Conservation (phyloP, 805 yeast genomes). For the Hanseniaspora occidentalis region DNA sequence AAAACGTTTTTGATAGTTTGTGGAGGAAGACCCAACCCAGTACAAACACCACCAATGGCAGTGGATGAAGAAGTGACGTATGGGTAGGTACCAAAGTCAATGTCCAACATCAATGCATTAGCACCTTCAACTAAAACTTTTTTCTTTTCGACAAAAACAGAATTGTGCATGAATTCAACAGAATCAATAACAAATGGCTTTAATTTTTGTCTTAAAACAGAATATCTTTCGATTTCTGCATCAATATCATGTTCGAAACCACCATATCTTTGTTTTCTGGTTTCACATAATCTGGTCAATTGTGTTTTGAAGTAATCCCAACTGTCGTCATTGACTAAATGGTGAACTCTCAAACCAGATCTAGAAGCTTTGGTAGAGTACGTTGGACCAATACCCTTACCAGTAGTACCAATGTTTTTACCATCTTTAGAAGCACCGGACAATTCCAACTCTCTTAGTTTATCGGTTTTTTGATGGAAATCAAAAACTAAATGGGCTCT, state of each 20-base stretch:
- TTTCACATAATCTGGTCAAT: constrained; percentile 62
- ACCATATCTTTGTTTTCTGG: constrained; percentile 86
- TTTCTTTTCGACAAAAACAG: constrained; percentile 55
- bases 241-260: constrained; percentile 80
- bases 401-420: constrained; percentile 94
- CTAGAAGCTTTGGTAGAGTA: constrained; percentile 94
- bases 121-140: constrained; percentile 95
- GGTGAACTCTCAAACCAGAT: constrained; percentile 95
- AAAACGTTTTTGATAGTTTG: constrained; percentile 62
- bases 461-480: constrained; percentile 96
- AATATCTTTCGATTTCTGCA: constrained; percentile 67
- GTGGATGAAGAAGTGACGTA: constrained; percentile 93
- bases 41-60: constrained; percentile 94
- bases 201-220: constrained; percentile 55
- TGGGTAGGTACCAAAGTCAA: constrained; percentile 97
- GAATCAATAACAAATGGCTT: constrained; percentile 93
- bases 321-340: constrained; percentile 77
- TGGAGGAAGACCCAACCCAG: constrained; percentile 97
- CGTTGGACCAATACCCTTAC: constrained; percentile 98
- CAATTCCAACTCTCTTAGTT: constrained; percentile 85
- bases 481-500: constrained; percentile 96
- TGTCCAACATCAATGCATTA: constrained; percentile 92
- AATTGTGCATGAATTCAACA: constrained; percentile 69
- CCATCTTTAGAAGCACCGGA: constrained; percentile 36
- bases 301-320: constrained; percentile 84